Conservation (phyloP, 1,284 basidiomycete genomes). For the Sporisorium scitamineum region DNA sequence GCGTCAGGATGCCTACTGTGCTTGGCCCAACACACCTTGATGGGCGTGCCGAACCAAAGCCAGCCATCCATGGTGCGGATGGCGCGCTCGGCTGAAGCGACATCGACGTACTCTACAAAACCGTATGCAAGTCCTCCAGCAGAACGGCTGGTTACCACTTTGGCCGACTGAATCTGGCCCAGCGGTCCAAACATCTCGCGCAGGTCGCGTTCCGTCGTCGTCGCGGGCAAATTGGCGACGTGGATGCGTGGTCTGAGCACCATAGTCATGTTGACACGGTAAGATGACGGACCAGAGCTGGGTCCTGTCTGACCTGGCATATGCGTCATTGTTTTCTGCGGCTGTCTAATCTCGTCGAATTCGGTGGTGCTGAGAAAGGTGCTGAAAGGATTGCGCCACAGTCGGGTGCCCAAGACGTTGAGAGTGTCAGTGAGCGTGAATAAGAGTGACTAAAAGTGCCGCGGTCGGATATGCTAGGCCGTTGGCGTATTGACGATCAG, state of each 20-base stretch:
- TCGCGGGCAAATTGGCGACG: slow-evolving; percentile 79
- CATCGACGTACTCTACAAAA: slow-evolving; percentile 92
- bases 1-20: slow-evolving; percentile 41
- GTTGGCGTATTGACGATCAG: neutral
- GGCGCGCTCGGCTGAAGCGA: slow-evolving; percentile 96
- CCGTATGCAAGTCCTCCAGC: slow-evolving; percentile 98
- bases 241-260: slow-evolving; percentile 30
- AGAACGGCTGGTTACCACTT: slow-evolving; percentile 83
- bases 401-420: neutral
- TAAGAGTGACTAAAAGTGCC: neutral
- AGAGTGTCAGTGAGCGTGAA: neutral
- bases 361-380: neutral
- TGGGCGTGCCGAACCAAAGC: slow-evolving; percentile 90
- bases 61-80: slow-evolving; percentile 95
- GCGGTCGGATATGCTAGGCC: neutral
- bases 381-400: neutral
- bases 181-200: slow-evolving; percentile 96
- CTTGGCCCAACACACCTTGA: slow-evolving; percentile 68
- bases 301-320: slow-evolving; percentile 7
- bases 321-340: slow-evolving; percentile 22
- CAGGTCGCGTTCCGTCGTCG: slow-evolving; percentile 80
- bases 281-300: slow-evolving; percentile 16
- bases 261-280: slow-evolving; percentile 17
- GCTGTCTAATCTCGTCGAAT: neutral
- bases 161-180: slow-evolving; percentile 93